These are phyloP conservation scores for Trichoderma orchidacearum DNA, from an alignment of 495 filamentous ascomycete species.

Conservation along the genomic window DNA sequence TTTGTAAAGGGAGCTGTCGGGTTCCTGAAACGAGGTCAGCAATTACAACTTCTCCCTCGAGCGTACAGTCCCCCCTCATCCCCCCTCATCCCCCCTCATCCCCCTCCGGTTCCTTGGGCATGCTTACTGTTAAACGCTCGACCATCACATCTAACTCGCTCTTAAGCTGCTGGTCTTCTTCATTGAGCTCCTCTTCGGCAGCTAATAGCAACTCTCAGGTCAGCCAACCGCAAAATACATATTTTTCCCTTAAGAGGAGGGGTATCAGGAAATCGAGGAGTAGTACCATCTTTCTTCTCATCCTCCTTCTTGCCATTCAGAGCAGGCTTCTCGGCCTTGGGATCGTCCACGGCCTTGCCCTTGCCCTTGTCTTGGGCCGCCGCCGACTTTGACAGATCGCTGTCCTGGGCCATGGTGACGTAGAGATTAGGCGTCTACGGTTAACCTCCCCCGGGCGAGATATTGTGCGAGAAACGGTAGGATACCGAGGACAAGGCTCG, in stretches of 20 bases:
- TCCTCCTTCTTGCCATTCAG: slow-evolving; percentile 66
- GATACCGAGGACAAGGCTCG: not conserved
- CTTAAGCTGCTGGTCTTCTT: slow-evolving; percentile 97
- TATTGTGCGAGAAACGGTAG: too few species aligned
- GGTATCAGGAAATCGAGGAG: not conserved
- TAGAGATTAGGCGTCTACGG: not conserved
- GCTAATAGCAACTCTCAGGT: slow-evolving; percentile 13
- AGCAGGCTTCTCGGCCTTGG: slow-evolving; percentile 51
- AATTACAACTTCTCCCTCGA: not conserved
- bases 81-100: not conserved
- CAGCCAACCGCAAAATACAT: slow-evolving; percentile 13
- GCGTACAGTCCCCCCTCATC: not conserved
- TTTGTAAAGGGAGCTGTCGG: slow-evolving; percentile 77
- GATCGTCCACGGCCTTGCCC: slow-evolving; percentile 65
- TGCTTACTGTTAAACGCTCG: slow-evolving; percentile 74
- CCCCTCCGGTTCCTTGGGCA: not conserved
- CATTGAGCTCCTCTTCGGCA: slow-evolving; percentile 74
- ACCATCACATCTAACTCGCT: slow-evolving; percentile 97
- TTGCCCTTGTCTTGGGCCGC: slow-evolving; percentile 79
- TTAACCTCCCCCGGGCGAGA: not conserved
- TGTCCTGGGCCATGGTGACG: slow-evolving; percentile 73
- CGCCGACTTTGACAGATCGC: slow-evolving; percentile 55
- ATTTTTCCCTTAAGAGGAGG: slow-evolving; percentile 2
- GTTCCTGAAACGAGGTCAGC: slow-evolving; percentile 43
- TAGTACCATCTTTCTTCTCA: slow-evolving; percentile 30